Evolutionary conservation across 345 rosid species (phyloP).

Genomic region (Gossypium stocksii): DNA sequence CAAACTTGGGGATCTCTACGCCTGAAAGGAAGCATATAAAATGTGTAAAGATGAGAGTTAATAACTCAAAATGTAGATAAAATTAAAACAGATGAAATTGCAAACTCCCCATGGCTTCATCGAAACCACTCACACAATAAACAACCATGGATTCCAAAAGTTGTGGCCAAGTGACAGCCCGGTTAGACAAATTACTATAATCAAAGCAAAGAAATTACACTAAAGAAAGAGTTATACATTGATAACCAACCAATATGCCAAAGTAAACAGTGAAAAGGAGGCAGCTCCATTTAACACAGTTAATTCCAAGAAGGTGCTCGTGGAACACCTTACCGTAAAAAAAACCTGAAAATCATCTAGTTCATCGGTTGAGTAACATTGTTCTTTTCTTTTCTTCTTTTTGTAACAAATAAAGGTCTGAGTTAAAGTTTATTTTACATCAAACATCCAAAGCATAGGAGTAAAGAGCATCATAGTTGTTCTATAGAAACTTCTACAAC

Average conservation of each 20-base stretch:
- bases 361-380: neutral
- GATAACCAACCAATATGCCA: neutral
- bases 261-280: neutral
- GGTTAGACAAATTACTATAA: neutral
- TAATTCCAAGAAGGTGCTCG: neutral
- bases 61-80: neutral
- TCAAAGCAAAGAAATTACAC: neutral
- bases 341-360: neutral
- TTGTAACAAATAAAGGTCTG: neutral
- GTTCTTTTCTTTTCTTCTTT: neutral
- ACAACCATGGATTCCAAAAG: neutral
- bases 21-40: slow-evolving; percentile 43
- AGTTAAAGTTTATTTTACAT: neutral
- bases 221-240: neutral
- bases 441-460: neutral
- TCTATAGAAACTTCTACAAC: neutral
- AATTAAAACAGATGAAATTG: neutral
- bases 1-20: slow-evolving; percentile 77
- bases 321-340: neutral
- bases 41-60: neutral
- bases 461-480: neutral
- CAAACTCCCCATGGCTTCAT: neutral
- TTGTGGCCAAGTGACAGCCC: neutral
- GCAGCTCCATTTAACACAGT: neutral
- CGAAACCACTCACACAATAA: neutral